These are phyloP conservation scores for Aspergillus intermedius DNA, from an alignment of 2,329 filamentous ascomycete genomes.

Conservation along the genomic window DNA sequence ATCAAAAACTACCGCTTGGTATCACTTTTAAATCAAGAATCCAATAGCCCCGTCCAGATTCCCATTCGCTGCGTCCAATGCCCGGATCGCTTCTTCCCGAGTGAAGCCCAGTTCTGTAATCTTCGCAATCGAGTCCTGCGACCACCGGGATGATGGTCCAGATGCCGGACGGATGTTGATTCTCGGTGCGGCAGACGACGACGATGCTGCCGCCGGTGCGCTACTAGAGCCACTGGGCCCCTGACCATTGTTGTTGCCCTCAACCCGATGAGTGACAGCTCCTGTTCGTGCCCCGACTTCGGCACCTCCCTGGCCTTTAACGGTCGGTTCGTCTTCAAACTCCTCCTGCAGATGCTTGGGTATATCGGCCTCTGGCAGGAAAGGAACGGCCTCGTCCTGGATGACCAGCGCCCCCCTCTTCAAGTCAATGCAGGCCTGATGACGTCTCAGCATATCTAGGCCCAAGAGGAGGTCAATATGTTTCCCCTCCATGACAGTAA, in stretches of 20 bases:
- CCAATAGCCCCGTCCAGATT: conserved; percentile 85
- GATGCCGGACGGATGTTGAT: conserved; percentile 15
- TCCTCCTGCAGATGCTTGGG: conserved; percentile 72
- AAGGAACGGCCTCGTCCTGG: conserved; percentile 78
- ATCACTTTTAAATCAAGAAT: conserved; percentile 53
- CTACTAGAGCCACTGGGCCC: conserved; percentile 10
- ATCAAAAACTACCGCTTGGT: not conserved
- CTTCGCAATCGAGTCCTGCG: conserved; percentile 64
- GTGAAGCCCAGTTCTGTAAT: conserved; percentile 73
- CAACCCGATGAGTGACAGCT: conserved; percentile 45
- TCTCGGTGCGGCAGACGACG: conserved; percentile 11
- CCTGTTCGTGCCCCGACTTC: conserved; percentile 79
- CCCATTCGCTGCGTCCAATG: conserved; percentile 73
- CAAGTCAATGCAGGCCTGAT: conserved; percentile 89
- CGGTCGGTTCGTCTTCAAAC: conserved; percentile 70
- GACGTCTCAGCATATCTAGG: conserved; percentile 92
- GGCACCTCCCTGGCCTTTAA: conserved; percentile 81
- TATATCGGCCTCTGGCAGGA: conserved; percentile 87
- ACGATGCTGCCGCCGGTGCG: conserved; percentile 11
- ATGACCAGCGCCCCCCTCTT: conserved; percentile 79
- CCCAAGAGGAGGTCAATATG: conserved; percentile 88
- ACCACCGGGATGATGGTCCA: conserved; percentile 33
- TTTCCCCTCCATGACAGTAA: conserved; percentile 99
- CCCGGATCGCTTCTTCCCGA: conserved; percentile 67
- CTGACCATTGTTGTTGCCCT: conserved; percentile 7